Evolutionary conservation across 352 stramenopile genomes (phyloP), one percentile per base, ranked within the genome.

Genomic region (Phytopythium vexans): DNA sequence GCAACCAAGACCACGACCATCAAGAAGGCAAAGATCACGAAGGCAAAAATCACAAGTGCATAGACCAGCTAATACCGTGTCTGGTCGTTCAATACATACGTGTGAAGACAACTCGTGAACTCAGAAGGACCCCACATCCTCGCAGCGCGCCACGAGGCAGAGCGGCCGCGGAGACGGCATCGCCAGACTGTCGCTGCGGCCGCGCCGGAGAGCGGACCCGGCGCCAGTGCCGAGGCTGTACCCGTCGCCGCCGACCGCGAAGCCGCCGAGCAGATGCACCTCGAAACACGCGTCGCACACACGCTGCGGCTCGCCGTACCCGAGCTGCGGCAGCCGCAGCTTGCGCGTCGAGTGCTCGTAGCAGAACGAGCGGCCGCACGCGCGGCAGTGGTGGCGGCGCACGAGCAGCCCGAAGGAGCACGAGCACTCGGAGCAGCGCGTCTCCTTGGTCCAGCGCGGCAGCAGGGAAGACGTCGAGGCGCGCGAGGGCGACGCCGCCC

Each of bases 221-320:
- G 21, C 21, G 21, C 21, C 21, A 27, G 21, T 27, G 21, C 21
- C 21, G 21, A 27, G 21, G 21, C 21, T 27, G 21, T 27, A 27
- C 21, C 21, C 21, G 21, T 27, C 21, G 21, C 21, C 21, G 21
- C 21, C 21, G 21, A 27, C 21, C 21, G 21, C 21, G 21, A 27
- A 27, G 21, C 21, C 21, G 21, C 69, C 68, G 41, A 72, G 61
- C 49, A 85, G 66, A 43, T 79, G 65, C 33, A 48, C 34, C 51
- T 92, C 85, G 51, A 93, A 95, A 70, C 85, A 95, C 41, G 73
- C 69, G 66, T 95, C 83, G 50, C 85, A 95, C 57, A 95, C 85
- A 47, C 85, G 82, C 64, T 92, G 78, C 15, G 75, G 72, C 43
- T 88, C 70, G 52, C 66, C 68, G 62, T 93, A 93, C 34, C 85